phyloP scores from a whole-genome alignment of 441 rosid genomes.

The Flueggea neowawraea region DNA sequence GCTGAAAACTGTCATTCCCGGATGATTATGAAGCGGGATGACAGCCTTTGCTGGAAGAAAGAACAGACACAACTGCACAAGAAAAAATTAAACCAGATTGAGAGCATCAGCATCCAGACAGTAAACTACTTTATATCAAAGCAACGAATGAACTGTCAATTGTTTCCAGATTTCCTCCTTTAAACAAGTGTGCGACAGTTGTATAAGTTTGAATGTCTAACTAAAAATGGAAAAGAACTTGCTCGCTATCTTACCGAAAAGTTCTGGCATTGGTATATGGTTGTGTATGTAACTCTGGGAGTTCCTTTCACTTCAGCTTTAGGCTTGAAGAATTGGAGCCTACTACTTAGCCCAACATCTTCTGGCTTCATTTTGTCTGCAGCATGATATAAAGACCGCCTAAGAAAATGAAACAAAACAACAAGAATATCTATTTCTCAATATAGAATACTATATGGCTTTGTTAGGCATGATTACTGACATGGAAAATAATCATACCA shows the following conservation, averaged over 20 bases:
- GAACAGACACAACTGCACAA: slow-evolving; percentile 50
- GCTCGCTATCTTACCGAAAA: slow-evolving; percentile 42
- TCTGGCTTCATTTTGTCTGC: slow-evolving; percentile 62
- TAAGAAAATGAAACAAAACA: neutral
- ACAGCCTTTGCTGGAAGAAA: slow-evolving; percentile 51
- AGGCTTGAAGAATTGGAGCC: slow-evolving; percentile 37
- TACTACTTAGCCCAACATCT: slow-evolving; percentile 53
- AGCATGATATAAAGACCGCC: neutral
- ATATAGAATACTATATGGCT: neutral
- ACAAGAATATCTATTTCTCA: neutral
- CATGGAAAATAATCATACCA: no score
- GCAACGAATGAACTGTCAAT: no score
- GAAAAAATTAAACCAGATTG: neutral
- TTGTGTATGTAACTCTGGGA: slow-evolving; percentile 47
- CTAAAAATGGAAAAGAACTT: neutral
- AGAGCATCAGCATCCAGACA: no score
- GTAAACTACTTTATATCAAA: no score
- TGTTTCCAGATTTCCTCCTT: no score
- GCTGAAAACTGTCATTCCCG: slow-evolving; percentile 63
- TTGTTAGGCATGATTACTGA: neutral
- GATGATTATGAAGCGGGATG: slow-evolving; percentile 69
- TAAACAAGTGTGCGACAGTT: no score
- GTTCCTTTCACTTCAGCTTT: slow-evolving; percentile 15
- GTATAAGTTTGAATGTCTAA: no score
- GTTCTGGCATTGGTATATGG: slow-evolving; percentile 43